Percentiles rank a stretch among this genome's conserved stretches.
Conservation (phyloP, 352 stramenopile species). For the Pythium grandisporangium region DNA sequence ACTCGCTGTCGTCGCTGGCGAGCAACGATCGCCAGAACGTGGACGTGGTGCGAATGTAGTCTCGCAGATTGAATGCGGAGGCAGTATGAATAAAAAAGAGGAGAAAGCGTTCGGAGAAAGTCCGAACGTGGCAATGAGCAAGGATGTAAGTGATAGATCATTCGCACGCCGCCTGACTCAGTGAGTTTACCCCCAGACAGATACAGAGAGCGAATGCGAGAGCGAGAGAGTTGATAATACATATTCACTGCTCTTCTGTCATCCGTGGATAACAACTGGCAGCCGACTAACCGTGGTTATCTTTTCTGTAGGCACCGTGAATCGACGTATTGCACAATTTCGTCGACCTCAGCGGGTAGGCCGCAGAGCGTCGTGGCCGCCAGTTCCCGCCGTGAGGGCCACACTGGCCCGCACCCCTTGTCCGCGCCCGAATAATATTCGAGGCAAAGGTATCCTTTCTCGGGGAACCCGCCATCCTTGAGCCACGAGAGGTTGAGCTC, state of each 20-base stretch:
- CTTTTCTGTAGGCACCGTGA: slow-evolving; percentile 34
- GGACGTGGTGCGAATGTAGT: slow-evolving; percentile 34
- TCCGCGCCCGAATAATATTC: slow-evolving; percentile 76
- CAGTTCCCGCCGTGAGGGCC: slow-evolving; percentile 48
- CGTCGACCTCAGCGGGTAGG: slow-evolving; percentile 33
- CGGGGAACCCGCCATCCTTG: slow-evolving; percentile 65
- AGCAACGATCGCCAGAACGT: slow-evolving; percentile 15
- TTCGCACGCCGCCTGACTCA: too few species aligned
- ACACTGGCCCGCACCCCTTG: slow-evolving; percentile 61
- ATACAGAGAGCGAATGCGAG: too few species aligned
- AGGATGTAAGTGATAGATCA: too few species aligned
- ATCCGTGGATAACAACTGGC: background rate
- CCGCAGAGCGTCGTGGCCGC: slow-evolving; percentile 39
- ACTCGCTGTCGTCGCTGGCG: slow-evolving; percentile 28
- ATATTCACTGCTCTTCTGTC: background rate
- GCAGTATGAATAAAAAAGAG: too few species aligned
- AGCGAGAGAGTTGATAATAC: too few species aligned
- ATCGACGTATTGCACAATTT: slow-evolving; percentile 45
- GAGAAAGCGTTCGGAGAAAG: too few species aligned
- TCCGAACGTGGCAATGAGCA: too few species aligned
- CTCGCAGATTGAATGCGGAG: too few species aligned
- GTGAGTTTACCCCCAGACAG: too few species aligned
- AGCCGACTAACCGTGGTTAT: background rate
- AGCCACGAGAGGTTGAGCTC: slow-evolving; percentile 77
- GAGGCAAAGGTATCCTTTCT: slow-evolving; percentile 66